Percentiles rank a stretch among this genome's conserved stretches.
Conservation (phyloP, 1,284 basidiomycete species). For the Vanrija sp. region DNA sequence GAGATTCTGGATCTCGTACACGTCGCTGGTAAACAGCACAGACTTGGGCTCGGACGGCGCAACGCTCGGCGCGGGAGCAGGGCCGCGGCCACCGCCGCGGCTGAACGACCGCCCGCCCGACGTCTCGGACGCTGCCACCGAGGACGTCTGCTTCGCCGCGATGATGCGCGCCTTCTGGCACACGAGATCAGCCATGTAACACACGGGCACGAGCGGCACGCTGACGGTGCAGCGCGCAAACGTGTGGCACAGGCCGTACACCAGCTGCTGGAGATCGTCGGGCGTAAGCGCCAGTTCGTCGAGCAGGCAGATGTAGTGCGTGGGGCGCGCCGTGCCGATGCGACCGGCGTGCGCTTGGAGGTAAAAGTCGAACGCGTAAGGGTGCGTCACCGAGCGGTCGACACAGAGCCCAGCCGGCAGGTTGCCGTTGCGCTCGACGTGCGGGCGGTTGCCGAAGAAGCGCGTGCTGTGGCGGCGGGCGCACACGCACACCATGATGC, state of each 20-base stretch:
- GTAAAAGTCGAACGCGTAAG: constrained; percentile 51
- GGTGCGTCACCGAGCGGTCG: constrained; percentile 47
- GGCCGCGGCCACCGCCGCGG: not conserved
- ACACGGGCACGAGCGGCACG: constrained; percentile 47
- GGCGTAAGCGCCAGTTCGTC: constrained; percentile 47
- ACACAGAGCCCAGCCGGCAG: constrained; percentile 44
- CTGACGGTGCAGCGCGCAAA: constrained; percentile 50
- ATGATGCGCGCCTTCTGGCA: constrained; percentile 43
- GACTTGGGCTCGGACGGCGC: no score
- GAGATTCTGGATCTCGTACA: constrained; percentile 37
- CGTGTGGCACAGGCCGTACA: constrained; percentile 49
- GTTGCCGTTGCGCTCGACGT: constrained; percentile 48
- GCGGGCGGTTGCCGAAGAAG: constrained; percentile 44
- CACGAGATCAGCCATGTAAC: constrained; percentile 49
- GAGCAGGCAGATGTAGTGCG: constrained; percentile 39
- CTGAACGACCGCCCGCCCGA: constrained; percentile 19
- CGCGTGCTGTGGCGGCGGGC: constrained; percentile 50
- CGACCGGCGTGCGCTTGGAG: constrained; percentile 41
- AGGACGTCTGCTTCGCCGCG: constrained; percentile 26
- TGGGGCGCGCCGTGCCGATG: constrained; percentile 37
- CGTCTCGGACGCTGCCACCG: constrained; percentile 28
- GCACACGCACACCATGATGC: constrained; percentile 37
- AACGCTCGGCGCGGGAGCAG: no score
- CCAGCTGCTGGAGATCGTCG: constrained; percentile 43
- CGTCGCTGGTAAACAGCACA: constrained; percentile 15